phyloP scores from a whole-genome alignment of 2,329 filamentous ascomycete species.

The Geoglossum cookeanum region DNA sequence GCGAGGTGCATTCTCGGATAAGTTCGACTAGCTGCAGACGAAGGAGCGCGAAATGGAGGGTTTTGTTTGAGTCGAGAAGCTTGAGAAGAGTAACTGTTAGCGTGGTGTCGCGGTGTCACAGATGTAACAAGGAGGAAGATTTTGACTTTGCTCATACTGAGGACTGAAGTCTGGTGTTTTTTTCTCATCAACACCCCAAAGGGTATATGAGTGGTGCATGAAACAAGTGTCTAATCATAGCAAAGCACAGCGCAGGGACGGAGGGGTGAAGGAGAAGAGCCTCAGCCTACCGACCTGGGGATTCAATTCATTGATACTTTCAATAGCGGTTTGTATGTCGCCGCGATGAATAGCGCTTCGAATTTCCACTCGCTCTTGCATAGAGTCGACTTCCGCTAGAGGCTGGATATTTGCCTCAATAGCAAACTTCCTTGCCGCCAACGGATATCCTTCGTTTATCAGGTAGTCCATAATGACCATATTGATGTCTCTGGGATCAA shows the following conservation, averaged over 20 bases:
- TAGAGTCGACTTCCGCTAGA: constrained; percentile 50
- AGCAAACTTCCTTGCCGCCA: constrained; percentile 82
- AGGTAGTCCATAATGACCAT: constrained; percentile 90
- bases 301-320: constrained; percentile 73
- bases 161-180: constrained; percentile 57
- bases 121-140: constrained; percentile 8
- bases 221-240: constrained; percentile 90
- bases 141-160: constrained; percentile 52
- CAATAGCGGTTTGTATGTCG: constrained; percentile 68
- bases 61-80: constrained; percentile 71
- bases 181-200: constrained; percentile 81
- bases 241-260: constrained; percentile 19
- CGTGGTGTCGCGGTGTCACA: background rate
- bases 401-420: constrained; percentile 75
- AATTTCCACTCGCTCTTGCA: constrained; percentile 64
- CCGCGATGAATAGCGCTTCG: constrained; percentile 70
- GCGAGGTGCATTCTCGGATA: constrained; percentile 55
- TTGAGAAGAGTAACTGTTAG: constrained; percentile 21
- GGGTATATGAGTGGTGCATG: constrained; percentile 99
- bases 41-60: constrained; percentile 75
- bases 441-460: constrained; percentile 85
- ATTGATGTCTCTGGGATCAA: constrained; percentile 64
- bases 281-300: constrained; percentile 44
- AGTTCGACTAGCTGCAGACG: constrained; percentile 86
- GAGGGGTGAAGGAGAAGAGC: constrained; percentile 2